A percentile compares a stretch with the other conserved stretches of the same genome.
These are phyloP conservation scores for Talaromyces liani DNA, from an alignment of 495 filamentous ascomycete species.

Conservation along the genomic window DNA sequence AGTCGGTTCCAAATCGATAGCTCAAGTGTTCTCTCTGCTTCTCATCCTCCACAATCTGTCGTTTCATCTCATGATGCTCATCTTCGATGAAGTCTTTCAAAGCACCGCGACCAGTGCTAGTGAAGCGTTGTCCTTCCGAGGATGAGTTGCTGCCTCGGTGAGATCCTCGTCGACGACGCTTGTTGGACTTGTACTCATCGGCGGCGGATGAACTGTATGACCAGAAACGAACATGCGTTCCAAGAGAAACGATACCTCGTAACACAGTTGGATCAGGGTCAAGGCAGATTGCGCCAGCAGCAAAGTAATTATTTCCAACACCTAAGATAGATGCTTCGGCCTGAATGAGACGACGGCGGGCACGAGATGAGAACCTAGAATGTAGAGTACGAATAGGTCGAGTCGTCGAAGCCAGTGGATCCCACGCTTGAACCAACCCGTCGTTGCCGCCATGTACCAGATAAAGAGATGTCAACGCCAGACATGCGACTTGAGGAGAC, in stretches of 20 bases:
- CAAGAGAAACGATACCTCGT: slow-evolving; percentile 86
- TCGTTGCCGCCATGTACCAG: slow-evolving; percentile 91
- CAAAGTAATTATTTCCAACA: slow-evolving; percentile 70
- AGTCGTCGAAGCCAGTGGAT: slow-evolving; percentile 75
- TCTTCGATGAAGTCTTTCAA: slow-evolving; percentile 74
- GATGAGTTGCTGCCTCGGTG: slow-evolving; percentile 51
- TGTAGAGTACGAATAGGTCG: slow-evolving; percentile 83
- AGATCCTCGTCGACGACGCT: slow-evolving; percentile 52
- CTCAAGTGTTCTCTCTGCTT: slow-evolving; percentile 61
- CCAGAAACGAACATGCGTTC: slow-evolving; percentile 86
- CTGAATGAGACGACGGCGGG: slow-evolving; percentile 65
- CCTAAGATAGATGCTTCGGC: slow-evolving; percentile 59
- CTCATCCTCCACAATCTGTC: slow-evolving; percentile 56
- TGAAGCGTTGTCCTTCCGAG: slow-evolving; percentile 47
- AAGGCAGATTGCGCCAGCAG: slow-evolving; percentile 73
- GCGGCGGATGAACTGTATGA: slow-evolving; percentile 70
- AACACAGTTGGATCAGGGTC: slow-evolving; percentile 85
- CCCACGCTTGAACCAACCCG: slow-evolving; percentile 94
- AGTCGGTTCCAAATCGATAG: slow-evolving; percentile 72
- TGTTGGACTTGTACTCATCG: slow-evolving; percentile 57
- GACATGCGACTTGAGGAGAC: slow-evolving; percentile 76
- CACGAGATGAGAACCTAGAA: slow-evolving; percentile 75
- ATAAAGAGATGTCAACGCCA: slow-evolving; percentile 83
- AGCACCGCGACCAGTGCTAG: slow-evolving; percentile 51
- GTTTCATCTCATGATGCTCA: slow-evolving; percentile 69